Base-by-base conservation (phyloP, 2,329 filamentous ascomycete species). In the Alternaria ventricosa region DNA sequence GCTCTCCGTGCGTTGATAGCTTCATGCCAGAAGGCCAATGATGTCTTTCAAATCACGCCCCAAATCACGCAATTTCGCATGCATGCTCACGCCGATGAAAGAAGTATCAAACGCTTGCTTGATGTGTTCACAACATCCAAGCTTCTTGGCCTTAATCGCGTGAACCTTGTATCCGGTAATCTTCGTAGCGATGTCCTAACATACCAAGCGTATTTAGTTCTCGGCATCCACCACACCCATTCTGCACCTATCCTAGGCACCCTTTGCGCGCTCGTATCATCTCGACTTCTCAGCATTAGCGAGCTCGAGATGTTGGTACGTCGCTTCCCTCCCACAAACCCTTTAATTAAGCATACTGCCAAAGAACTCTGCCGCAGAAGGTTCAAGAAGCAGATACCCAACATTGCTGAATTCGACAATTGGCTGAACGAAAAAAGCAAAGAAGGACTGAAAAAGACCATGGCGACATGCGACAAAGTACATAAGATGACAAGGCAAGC, bases 181-280 rank as follows among this genome's bases (percentile, higher is more conserved):
- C 5, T 41, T 41, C 36, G 36, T 18, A 41, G 18, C 15, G 51
- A 60, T 20, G 2, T 57, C 5, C 13, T 63, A 22, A 49, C 45
- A 13, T 60, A 63, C 36, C 56, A 63, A 50, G 61, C 61, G 11
- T 60, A 51, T 23, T 33, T 46, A 7, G 30, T 50, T 5, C 56
- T 60, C 11, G 56, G 61, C 30, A 60, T 60, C 30, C 36, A 56
- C 22, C 49, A 60, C 27, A 22, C 41, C n/a, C 50, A 63, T 25
- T 45, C 50, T 15, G 41, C 22, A 27, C 57, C 61, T 7, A 57
- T 64, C n/a, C 57, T 60, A 5, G 43, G 46, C 22, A 30, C 53
- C 30, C 57, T 60, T 22, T 27, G 57, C 20, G 51, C 51, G 53
- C 28, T 41, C 36, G 27, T 55, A 11, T 51, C 46, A 20, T 22